phyloP scores from a whole-genome alignment of 371 early-diverging fungal genomes.

The Mucor racemosus region DNA sequence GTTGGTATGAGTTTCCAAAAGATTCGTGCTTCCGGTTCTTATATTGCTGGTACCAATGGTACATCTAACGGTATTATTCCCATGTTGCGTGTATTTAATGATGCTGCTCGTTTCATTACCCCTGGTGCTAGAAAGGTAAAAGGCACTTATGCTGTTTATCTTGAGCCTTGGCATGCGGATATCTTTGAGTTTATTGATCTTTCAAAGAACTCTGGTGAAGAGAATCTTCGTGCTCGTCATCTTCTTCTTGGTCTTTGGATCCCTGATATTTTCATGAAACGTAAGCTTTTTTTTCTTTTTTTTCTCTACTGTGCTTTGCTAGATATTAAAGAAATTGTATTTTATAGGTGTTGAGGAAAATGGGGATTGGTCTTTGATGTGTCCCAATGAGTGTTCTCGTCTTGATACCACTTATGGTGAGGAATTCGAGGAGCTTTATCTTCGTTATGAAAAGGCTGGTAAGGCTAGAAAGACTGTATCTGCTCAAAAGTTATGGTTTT shows the following conservation, averaged over 20 bases:
- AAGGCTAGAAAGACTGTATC: constrained; percentile 77
- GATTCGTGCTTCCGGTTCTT: constrained; percentile 86
- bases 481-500: constrained; percentile 96
- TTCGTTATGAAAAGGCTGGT: constrained; percentile 79
- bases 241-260: constrained; percentile 95
- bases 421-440: constrained; percentile 85
- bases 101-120: constrained; percentile 93
- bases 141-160: constrained; percentile 92
- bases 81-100: constrained; percentile 94
- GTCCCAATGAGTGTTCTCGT: constrained; percentile 90
- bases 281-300: constrained; percentile 32
- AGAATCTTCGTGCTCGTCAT: constrained; percentile 93
- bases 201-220: constrained; percentile 93
- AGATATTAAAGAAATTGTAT: background rate
- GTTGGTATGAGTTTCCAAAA: constrained; percentile 93
- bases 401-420: constrained; percentile 88
- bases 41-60: constrained; percentile 94
- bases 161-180: constrained; percentile 98
- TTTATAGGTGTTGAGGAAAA: constrained; percentile 74
- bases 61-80: constrained; percentile 94
- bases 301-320: too few species aligned
- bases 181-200: constrained; percentile 93
- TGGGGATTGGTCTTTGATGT: constrained; percentile 94
- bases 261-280: constrained; percentile 95
- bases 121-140: constrained; percentile 97